Evolutionary conservation across 257 asterid species (phyloP).

Genomic region (Linaria vulgaris): DNA sequence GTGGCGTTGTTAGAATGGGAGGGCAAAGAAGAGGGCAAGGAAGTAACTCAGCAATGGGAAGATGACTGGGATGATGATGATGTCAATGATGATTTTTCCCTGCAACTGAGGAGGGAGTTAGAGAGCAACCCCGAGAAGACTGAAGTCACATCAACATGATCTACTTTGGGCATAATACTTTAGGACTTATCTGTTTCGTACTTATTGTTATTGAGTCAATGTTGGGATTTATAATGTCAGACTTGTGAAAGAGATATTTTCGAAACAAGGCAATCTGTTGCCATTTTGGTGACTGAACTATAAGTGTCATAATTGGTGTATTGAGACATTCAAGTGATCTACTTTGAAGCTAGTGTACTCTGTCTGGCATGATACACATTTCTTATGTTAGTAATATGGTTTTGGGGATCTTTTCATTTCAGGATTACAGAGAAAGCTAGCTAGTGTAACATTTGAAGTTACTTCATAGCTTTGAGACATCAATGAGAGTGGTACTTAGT

Average conservation of each 20-base stretch:
- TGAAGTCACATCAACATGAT: conserved; percentile 34
- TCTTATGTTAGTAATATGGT: too few species aligned
- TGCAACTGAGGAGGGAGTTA: conserved; percentile 82
- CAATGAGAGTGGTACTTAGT: too few species aligned
- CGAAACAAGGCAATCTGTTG: background rate
- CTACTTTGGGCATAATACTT: conserved; percentile 8
- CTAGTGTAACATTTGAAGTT: too few species aligned
- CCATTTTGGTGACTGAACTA: background rate
- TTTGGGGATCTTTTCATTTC: too few species aligned
- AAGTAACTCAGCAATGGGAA: conserved; percentile 85
- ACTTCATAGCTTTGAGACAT: too few species aligned
- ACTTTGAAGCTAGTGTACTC: background rate
- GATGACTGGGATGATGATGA: conserved; percentile 98
- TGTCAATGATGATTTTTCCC: conserved; percentile 85
- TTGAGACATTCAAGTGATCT: background rate
- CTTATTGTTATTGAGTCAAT: background rate
- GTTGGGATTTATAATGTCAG: conserved; percentile 1
- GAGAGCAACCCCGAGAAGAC: conserved; percentile 68
- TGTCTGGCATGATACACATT: too few species aligned
- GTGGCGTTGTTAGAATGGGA: conserved; percentile 59
- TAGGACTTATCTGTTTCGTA: conserved; percentile 2
- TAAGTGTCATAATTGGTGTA: background rate
- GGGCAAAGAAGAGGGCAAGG: conserved; percentile 70
- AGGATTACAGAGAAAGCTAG: too few species aligned
- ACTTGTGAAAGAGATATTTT: background rate